Conservation (phyloP, 1,284 basidiomycete genomes). For the Malassezia globosa region DNA sequence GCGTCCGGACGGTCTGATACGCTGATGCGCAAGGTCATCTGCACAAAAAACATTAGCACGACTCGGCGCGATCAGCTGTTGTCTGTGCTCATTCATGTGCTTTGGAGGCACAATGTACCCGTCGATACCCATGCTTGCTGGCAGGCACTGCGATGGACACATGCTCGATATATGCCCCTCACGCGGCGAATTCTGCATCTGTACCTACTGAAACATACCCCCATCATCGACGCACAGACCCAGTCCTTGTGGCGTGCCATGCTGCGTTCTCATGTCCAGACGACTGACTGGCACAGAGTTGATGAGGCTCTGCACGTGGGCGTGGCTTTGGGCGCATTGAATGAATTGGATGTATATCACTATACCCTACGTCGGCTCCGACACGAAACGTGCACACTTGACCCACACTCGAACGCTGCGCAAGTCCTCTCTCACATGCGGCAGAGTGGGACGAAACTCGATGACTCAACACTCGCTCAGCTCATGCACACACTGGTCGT, state of each 20-base stretch:
- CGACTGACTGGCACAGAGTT: conserved; percentile 10
- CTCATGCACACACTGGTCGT: conserved; percentile 4
- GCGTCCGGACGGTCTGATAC: too few species aligned
- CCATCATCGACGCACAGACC: neutral
- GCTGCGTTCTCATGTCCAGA: conserved; percentile 5
- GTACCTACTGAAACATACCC: neutral
- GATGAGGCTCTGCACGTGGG: conserved; percentile 1
- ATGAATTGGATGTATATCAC: conserved; percentile 1
- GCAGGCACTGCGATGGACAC: neutral
- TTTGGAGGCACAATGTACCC: too few species aligned
- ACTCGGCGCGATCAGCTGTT: conserved; percentile 9
- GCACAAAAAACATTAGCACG: too few species aligned
- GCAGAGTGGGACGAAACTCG: neutral
- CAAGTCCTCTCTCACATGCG: conserved; percentile 9
- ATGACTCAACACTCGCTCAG: conserved; percentile 8
- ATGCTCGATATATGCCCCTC: neutral
- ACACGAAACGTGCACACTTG: neutral
- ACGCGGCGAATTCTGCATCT: conserved; percentile 6
- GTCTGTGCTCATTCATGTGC: neutral
- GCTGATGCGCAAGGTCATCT: too few species aligned
- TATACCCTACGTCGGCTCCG: conserved; percentile 6
- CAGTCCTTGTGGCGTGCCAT: conserved; percentile 10
- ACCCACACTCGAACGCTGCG: neutral
- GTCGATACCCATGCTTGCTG: too few species aligned
- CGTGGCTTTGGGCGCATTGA: neutral